These are phyloP conservation scores for Ramularia endophylla DNA, from an alignment of 2,329 filamentous ascomycete species.

Conservation along the genomic window DNA sequence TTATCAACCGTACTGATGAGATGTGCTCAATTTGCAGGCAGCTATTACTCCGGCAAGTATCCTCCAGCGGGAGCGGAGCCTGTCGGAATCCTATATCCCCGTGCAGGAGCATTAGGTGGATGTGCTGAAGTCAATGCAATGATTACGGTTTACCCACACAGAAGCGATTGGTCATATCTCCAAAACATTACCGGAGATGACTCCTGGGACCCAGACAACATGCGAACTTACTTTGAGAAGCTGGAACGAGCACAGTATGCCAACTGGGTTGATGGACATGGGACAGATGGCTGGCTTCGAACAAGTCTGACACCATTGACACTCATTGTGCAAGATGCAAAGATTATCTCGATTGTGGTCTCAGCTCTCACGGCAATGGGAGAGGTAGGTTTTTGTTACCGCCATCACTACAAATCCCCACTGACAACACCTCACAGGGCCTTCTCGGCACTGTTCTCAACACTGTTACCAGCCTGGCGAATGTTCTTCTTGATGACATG, in stretches of 20 bases:
- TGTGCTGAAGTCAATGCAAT: conserved; percentile 58
- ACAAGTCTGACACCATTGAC: conserved; percentile 47
- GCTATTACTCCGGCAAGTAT: conserved; percentile 45
- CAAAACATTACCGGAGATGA: conserved; percentile 54
- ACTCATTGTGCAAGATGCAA: conserved; percentile 47
- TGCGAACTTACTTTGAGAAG: conserved; percentile 52
- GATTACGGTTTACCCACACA: conserved; percentile 53
- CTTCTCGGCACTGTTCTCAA: conserved; percentile 22
- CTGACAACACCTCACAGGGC: conserved; percentile 31
- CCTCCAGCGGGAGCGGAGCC: conserved; percentile 49
- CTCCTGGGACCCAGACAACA: conserved; percentile 53
- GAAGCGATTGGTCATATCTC: conserved; percentile 56
- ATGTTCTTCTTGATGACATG: conserved; percentile 19
- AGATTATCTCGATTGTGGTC: conserved; percentile 49
- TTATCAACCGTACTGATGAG: not conserved
- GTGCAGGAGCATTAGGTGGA: conserved; percentile 50
- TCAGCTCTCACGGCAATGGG: conserved; percentile 50
- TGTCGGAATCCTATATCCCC: conserved; percentile 54
- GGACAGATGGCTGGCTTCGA: conserved; percentile 52
- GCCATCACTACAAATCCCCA: conserved; percentile 22
- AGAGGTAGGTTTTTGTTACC: conserved; percentile 40
- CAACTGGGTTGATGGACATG: conserved; percentile 44
- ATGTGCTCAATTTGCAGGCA: not conserved
- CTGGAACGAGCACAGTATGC: conserved; percentile 52
- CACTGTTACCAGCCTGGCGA: conserved; percentile 11